Percentiles rank a stretch among this genome's conserved stretches.
Conservation (phyloP, 345 rosid species). For the Rhizophora mangle region DNA sequence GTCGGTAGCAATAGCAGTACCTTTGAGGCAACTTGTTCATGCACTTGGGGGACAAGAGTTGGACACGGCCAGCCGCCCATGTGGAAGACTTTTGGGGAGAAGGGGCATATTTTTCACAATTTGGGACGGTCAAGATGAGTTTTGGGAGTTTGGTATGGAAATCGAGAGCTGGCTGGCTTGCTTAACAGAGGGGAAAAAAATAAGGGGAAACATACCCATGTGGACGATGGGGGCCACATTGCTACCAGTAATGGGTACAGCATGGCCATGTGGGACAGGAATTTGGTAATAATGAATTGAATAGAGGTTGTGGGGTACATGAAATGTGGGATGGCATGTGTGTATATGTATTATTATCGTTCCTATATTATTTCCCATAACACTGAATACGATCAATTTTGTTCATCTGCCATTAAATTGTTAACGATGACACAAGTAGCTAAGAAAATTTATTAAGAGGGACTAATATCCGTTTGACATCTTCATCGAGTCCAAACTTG, state of each 20-base stretch:
- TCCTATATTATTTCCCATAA: too few species aligned
- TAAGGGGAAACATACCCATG: conserved; percentile 22
- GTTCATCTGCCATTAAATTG: too few species aligned
- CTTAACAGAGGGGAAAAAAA: not conserved
- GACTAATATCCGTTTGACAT: too few species aligned
- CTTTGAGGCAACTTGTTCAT: conserved; percentile 61
- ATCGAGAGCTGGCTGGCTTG: conserved; percentile 27
- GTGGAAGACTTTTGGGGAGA: conserved; percentile 24
- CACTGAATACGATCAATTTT: too few species aligned
- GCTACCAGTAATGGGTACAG: not conserved
- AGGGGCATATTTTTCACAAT: not conserved
- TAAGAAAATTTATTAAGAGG: too few species aligned
- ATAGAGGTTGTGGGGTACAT: conserved; percentile 40
- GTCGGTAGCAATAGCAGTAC: conserved; percentile 76
- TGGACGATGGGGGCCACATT: not conserved
- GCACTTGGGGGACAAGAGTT: conserved; percentile 59
- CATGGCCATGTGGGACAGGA: conserved; percentile 11
- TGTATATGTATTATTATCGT: conserved; percentile 1
- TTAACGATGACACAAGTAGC: too few species aligned
- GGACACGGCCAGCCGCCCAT: conserved; percentile 74
- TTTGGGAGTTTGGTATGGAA: conserved; percentile 25
- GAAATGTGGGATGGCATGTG: conserved; percentile 42
- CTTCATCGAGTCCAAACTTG: too few species aligned
- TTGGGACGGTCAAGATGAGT: conserved; percentile 42
- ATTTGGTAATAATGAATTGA: not conserved